These are phyloP conservation scores for Euryodendron excelsum DNA, from an alignment of 148 eudicot genomes.

Conservation along the genomic window DNA sequence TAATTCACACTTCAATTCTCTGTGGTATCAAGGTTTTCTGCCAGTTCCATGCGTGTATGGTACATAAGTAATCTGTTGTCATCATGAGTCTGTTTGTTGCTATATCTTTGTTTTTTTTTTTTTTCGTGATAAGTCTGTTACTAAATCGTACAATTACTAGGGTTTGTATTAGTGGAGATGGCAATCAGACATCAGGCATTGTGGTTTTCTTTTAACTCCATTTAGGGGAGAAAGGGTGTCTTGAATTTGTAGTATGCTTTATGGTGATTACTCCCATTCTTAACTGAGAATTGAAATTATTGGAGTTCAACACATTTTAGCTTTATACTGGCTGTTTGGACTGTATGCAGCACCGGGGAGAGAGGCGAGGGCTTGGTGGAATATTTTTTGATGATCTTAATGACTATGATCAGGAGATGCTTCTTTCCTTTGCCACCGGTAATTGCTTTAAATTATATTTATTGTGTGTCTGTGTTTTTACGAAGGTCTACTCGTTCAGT, in stretches of 20 bases:
- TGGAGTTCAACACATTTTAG: not conserved
- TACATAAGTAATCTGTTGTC: not conserved
- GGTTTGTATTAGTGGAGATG: not conserved
- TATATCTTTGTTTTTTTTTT: too few relatives aligned
- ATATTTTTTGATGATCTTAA: constrained; percentile 96
- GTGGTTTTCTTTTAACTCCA: not conserved
- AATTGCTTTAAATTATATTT: constrained; percentile 10
- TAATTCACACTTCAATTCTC: not conserved
- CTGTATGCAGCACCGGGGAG: constrained; percentile 78
- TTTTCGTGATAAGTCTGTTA: too few relatives aligned
- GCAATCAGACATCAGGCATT: not conserved
- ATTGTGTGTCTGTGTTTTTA: not conserved
- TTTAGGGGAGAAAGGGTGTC: not conserved
- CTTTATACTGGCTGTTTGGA: not conserved
- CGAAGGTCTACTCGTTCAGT: not conserved
- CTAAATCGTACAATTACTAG: not conserved
- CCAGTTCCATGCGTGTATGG: not conserved
- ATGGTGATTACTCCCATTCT: not conserved
- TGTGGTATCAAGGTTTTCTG: not conserved
- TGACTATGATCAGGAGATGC: constrained; percentile 95
- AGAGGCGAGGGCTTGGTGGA: constrained; percentile 98
- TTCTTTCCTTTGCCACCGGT: constrained; percentile 93
- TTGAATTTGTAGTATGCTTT: not conserved
- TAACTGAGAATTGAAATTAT: too few relatives aligned
- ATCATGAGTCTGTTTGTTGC: not conserved